Evolutionary conservation across 345 rosid genomes (phyloP), one percentile per base, ranked within the genome.

Genomic region (Bruguiera gymnorhiza): DNA sequence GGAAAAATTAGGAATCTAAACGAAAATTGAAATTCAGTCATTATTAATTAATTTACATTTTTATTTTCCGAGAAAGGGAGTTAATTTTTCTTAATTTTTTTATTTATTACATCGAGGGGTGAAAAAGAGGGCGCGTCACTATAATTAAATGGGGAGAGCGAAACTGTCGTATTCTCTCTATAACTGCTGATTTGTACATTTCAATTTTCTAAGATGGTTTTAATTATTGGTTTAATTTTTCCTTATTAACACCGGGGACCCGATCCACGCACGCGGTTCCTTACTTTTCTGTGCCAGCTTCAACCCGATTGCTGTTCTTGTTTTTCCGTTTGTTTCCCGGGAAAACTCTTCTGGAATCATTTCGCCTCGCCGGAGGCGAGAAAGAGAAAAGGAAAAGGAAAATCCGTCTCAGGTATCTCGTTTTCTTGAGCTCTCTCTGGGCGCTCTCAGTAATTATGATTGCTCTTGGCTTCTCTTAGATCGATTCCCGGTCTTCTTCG

Each of bases 291-390:
- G 4, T 4, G 30, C 60, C 16, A 9, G 60, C 29, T 65, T 65
- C 52, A 2, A 30, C 34, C 29, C 65, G 18, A 16, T 20, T 29
- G 6, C 32, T 2, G 10, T 20, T 10, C 39, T 16, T 19, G 16
- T 57, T 46, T 43, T 65, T 65, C 59, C 51, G 68, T 65, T 48
- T 65, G 68, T 48, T 65, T 65, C 58, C 34, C 30, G 59, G 68
- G 39, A 65, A 65, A 65, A 57, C 27, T 59, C 23, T 18, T n/a
- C 4, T 27, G 10, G 20, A 4, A 21, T 31, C 8, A 24, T 48
- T 31, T 50, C n/a, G 37, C 10, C 9, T 8, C 37, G 37, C 19
- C 7, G 9, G 20, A 39, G 16, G 39, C 37, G 6, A 21, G 26
- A 15, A 24, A 56, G 7, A 24, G 18, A 56, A 24, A 10, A 11